Evolutionary conservation across 1,284 basidiomycete genomes (phyloP), one percentile per base, ranked within the genome.

Genomic region (Chiua sp.): DNA sequence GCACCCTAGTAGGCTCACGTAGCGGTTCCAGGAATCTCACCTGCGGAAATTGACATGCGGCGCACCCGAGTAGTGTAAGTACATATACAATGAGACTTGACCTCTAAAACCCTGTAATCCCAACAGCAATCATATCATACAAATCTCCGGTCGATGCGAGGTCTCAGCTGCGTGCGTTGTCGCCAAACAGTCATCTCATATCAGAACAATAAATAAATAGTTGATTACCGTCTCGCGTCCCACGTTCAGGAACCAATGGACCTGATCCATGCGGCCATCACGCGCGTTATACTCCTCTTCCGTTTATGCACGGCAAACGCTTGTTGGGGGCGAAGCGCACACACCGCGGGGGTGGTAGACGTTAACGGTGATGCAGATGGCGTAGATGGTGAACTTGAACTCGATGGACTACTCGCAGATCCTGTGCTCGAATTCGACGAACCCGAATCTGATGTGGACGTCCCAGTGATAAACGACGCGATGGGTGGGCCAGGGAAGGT

Each of bases 401-500:
- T 47, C 42, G 55, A 37, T 1, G 42, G 1, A 28, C 63, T 91
- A 18, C 79, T 80, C 47, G 77, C 80, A 56, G 88, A 72, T 2
- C 86, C 89, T 1, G 57, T 35, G 7, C 59, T 47, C 7, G 68
- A 60, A 5, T 63, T n/a, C 8, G n/a, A 44, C 2, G 68, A 61
- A 23, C 52, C 33, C 3, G 70, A 56, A 28, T 54, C 20, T 2
- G 70, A 58, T 22, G 56, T 44, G 20, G 62, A 51, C 1, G 61
- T 47, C 18, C 60, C 57, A 11, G 63, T 48, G 48, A 79, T 73
- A 50, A 86, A 80, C 30, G 76, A 64, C 7, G 83, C 82, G 46
- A 86, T 67, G 1, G 73, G 59, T 23, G 85, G 84, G 1, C 85
- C 84, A 3, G 84, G 85, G 69, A 85, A 86, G 12, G 63, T 67